Percentiles rank a stretch among this genome's conserved stretches.
phyloP scores from a whole-genome alignment of 768 basidiomycete species.

The Coprinopsis strossmayeri region DNA sequence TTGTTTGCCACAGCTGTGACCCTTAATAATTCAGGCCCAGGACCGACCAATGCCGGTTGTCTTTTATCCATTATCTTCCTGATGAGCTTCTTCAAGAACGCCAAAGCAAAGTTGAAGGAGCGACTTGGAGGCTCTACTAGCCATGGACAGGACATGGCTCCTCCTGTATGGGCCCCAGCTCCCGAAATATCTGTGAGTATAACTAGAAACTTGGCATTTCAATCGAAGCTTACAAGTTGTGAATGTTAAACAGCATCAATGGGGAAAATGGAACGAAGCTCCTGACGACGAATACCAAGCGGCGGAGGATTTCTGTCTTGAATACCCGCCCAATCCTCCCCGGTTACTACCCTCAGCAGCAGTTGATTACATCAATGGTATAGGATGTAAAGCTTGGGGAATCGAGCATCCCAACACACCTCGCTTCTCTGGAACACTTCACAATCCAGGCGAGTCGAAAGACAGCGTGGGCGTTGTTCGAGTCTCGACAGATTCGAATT shows the following conservation, averaged over 20 bases:
- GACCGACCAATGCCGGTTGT: too few species aligned
- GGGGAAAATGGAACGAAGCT: constrained; percentile 53
- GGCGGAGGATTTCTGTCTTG: constrained; percentile 44
- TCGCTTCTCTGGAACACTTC: constrained; percentile 41
- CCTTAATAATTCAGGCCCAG: too few species aligned
- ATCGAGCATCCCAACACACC: constrained; percentile 32
- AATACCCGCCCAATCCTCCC: constrained; percentile 32
- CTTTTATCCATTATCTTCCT: background rate
- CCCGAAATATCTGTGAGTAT: constrained; percentile 38
- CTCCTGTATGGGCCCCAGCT: constrained; percentile 56
- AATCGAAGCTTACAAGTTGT: background rate
- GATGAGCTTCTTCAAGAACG: constrained; percentile 10
- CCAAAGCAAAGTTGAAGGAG: constrained; percentile 2
- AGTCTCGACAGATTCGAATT: constrained; percentile 35
- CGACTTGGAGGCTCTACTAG: background rate
- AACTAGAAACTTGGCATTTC: background rate
- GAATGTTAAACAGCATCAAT: constrained; percentile 26
- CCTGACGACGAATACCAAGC: constrained; percentile 45
- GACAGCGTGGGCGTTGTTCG: constrained; percentile 25
- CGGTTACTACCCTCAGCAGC: constrained; percentile 42
- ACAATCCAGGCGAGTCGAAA: constrained; percentile 25
- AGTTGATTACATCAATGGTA: constrained; percentile 42
- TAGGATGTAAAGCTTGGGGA: constrained; percentile 50
- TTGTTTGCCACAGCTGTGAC: background rate
- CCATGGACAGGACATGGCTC: constrained; percentile 15